Evolutionary conservation across 164 flowering plant genomes (phyloP).

Genomic region (Nymphaea colorata): DNA sequence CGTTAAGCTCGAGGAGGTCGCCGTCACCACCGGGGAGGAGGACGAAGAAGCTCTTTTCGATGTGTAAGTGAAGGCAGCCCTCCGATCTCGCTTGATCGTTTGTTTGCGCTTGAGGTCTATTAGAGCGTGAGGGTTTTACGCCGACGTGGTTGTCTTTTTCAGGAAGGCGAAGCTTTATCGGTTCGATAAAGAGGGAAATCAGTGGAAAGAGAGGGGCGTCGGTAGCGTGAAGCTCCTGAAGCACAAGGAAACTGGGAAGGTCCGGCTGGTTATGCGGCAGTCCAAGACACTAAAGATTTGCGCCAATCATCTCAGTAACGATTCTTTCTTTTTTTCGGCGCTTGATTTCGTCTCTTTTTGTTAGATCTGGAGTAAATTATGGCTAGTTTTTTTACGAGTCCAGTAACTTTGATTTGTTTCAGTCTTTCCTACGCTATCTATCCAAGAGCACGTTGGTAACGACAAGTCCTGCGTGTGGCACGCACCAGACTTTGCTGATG

Average conservation of each 20-base stretch:
- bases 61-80: constrained; percentile 13
- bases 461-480: constrained; percentile 36
- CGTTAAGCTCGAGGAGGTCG: constrained; percentile 70
- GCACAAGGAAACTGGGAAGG: constrained; percentile 28
- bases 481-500: constrained; percentile 30
- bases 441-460: constrained; percentile 27
- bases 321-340: background rate
- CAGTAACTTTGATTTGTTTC: background rate
- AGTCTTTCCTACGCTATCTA: constrained; percentile 19
- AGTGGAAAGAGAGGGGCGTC: constrained; percentile 38
- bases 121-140: background rate
- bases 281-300: constrained; percentile 32
- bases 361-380: background rate
- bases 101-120: background rate
- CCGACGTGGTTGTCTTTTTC: background rate
- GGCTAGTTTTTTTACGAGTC: background rate
- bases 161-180: constrained; percentile 37
- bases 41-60: constrained; percentile 62
- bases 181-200: constrained; percentile 27
- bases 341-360: background rate
- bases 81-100: background rate
- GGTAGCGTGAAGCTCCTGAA: constrained; percentile 33
- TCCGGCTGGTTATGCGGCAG: constrained; percentile 29
- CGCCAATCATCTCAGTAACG: constrained; percentile 25
- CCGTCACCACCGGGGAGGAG: constrained; percentile 81